Base-by-base conservation (phyloP, 495 filamentous ascomycete genomes). In the Talaromyces proteolyticus region DNA sequence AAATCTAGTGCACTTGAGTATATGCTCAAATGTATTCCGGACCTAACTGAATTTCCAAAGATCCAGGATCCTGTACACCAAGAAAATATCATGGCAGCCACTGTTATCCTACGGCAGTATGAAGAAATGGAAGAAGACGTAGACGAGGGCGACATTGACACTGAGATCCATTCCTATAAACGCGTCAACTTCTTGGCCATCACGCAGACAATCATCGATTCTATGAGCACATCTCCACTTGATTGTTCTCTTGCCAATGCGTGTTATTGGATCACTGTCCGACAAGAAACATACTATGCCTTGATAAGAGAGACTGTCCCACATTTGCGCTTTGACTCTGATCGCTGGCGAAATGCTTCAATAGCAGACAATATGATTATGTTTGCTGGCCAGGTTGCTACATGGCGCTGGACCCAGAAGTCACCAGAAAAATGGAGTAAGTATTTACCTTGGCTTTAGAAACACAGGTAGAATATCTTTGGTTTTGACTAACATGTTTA, bases 71-170 rank as follows among this genome's bases (percentile, higher is more conserved):
- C 49, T 0, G 21, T 19, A 0, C 42, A 61, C 8, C 61, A 64
- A 38, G 61, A 61, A 38, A 61, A 58, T 16, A 56, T 64, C 26
- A 64, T 64, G 56, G 58, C 54, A 5, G 61, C 61, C 1, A 54
- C 61, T 4, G 55, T 64, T 1, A 64, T 64, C 16, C 40, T 64
- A 10, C 56, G 61, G 7, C 61, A 64, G 26, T 63, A 59, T 42
- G 61, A 64, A 39, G 61, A 64, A 41, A 59, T 64, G 44, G 61
- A 64, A 20, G 61, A 64, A 39, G 60, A 60, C 4, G 57, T 58
- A 23, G 25, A n/a, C 3, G 46, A 44, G 11, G 17, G 29, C 1
- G 47, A 54, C 6, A 10, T 14, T 4, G 29, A 34, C 4, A 42
- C 34, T 12, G 41, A 44, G 20, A 47, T 41, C 23, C 40, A 37